phyloP scores from a whole-genome alignment of 345 rosid species.

The Populus tremula region DNA sequence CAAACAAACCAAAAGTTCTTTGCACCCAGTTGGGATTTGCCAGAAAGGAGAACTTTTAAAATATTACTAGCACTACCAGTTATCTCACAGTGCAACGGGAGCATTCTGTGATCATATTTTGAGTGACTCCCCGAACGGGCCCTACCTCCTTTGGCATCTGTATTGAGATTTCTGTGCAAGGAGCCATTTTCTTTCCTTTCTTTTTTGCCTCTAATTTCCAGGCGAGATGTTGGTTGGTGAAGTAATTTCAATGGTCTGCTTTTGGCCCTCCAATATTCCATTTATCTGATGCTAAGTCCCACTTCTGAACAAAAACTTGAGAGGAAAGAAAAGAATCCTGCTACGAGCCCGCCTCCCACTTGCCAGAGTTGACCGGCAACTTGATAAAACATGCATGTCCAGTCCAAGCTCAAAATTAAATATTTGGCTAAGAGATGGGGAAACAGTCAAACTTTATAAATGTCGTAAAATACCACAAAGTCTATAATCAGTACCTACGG shows the following conservation, averaged over 20 bases:
- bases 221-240: neutral
- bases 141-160: neutral
- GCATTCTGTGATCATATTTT: neutral
- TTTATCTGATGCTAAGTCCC: neutral
- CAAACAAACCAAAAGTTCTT: neutral
- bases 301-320: neutral
- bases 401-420: constrained; percentile 2
- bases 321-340: neutral
- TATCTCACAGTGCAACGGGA: neutral
- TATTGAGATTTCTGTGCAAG: neutral
- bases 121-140: neutral
- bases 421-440: neutral
- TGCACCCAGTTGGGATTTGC: neutral
- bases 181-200: neutral
- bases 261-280: neutral
- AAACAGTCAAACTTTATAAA: neutral
- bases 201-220: neutral
- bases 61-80: neutral
- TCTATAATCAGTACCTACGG: neutral
- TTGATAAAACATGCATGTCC: neutral
- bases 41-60: neutral
- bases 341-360: neutral
- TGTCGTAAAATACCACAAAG: neutral
- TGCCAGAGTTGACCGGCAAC: constrained; percentile 29
- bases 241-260: neutral